These are phyloP conservation scores for Fusarium longipes DNA, from an alignment of 2,329 filamentous ascomycete species.

Conservation along the genomic window DNA sequence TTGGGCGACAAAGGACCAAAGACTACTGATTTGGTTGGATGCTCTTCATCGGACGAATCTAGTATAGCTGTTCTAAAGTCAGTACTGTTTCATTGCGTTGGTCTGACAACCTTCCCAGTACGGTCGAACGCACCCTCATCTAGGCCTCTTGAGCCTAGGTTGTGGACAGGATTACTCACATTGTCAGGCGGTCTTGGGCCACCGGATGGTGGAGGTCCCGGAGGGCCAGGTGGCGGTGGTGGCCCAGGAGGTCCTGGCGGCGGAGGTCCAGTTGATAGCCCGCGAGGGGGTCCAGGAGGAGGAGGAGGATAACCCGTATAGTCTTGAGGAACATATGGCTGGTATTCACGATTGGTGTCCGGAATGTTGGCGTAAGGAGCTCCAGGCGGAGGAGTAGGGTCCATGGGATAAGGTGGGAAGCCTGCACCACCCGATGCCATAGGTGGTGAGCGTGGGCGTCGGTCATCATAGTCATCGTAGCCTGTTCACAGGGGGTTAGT, in stretches of 20 bases:
- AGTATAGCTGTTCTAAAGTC: conserved; percentile 48
- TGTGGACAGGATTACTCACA: conserved; percentile 57
- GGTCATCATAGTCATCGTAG: conserved; percentile 52
- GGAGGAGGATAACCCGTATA: conserved; percentile 57
- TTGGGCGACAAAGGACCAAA: conserved; percentile 64
- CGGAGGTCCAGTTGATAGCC: conserved; percentile 25
- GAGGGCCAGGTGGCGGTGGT: conserved; percentile 46
- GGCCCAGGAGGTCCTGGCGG: conserved; percentile 48
- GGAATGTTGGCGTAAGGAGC: conserved; percentile 54
- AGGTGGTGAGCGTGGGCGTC: conserved; percentile 59
- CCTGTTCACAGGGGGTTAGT: conserved; percentile 33
- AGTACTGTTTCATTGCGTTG: conserved; percentile 26
- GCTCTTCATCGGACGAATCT: conserved; percentile 28
- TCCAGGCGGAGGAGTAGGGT: conserved; percentile 41
- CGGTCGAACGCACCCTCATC: conserved; percentile 55
- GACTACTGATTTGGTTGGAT: conserved; percentile 55
- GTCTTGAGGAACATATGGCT: conserved; percentile 57
- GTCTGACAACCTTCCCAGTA: conserved; percentile 40
- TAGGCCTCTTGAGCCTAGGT: conserved; percentile 43
- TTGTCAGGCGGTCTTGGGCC: conserved; percentile 54
- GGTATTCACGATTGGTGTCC: conserved; percentile 51
- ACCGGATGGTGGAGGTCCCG: conserved; percentile 50
- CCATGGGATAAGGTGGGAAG: conserved; percentile 56
- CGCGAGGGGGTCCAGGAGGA: conserved; percentile 49
- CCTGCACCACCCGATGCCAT: conserved; percentile 64